phyloP scores from a whole-genome alignment of 352 stramenopile genomes.

The Globisporangium sylvaticum region DNA sequence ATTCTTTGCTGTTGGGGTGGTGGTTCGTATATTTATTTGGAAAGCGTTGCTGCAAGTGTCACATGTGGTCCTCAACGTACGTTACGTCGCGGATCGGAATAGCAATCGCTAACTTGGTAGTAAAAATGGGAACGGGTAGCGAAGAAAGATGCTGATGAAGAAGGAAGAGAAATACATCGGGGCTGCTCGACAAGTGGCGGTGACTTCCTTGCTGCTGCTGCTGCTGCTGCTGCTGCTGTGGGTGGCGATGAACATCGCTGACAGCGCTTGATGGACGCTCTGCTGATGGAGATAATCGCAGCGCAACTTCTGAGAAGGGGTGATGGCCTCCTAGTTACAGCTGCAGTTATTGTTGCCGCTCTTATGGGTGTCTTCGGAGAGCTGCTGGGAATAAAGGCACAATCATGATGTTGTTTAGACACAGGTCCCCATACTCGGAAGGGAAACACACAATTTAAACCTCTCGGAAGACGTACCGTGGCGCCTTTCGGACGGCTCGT shows the following conservation, averaged over 20 bases:
- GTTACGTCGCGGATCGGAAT: neutral
- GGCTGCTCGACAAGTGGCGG: neutral
- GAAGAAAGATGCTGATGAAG: neutral
- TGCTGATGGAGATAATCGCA: neutral
- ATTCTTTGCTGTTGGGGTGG: no score
- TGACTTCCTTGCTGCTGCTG: neutral
- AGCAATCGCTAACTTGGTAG: neutral
- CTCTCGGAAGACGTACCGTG: constrained; percentile 34
- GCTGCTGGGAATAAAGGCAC: neutral
- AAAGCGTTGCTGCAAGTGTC: neutral
- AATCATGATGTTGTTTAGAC: neutral
- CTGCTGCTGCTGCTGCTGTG: neutral
- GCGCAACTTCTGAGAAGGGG: neutral
- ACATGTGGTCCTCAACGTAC: neutral
- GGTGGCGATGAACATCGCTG: neutral
- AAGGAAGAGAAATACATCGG: constrained; percentile 4
- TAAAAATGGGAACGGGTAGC: neutral
- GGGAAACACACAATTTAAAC: neutral
- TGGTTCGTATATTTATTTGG: neutral
- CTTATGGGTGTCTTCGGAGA: constrained; percentile 15
- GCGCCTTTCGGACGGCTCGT: constrained; percentile 57
- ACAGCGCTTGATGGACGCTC: neutral
- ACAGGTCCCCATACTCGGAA: neutral
- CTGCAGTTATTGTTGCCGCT: constrained; percentile 9
- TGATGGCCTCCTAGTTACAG: constrained; percentile 10